Base-by-base conservation (phyloP, 805 yeast species). In the Candida succiphila region DNA sequence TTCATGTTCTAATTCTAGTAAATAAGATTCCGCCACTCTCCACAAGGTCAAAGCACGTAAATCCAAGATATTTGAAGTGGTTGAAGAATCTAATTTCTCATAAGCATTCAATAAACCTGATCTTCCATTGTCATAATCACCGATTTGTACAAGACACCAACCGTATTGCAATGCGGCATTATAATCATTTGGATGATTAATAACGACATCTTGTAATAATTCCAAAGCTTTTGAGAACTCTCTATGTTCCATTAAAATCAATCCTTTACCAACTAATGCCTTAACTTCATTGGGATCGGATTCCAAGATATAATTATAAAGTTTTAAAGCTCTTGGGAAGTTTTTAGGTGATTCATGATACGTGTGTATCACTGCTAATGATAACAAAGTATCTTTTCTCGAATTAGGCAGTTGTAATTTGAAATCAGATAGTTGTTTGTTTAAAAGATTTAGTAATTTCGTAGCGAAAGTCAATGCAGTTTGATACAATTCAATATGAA, bases 291-390 rank as follows among this genome's bases (percentile, higher is more conserved):
- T 42, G 0, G 60, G 59, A 37, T 58, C 61, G 4, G 45, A 46
- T 14, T 39, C 41, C 18, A 85, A 60, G 3, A 87, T 73, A 17
- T 63, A 59, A 25, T 81, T 80, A 53, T 80, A 92, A 13, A 87
- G 54, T 31, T 72, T 73, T 20, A 80, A 49, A 0, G 98, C 97
- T 18, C 78, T 65, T 2, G 72, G 64, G 48, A 74, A 85, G 55
- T 89, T 83, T 54, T 86, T 86, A 9, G 97, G 98, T 0, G 96
- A 82, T 52, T 89, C 95, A 48, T 78, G 71, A 49, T 84, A 80
- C 0, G 94, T 83, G 49, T 87, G 84, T 1, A 81, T 68, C 1
- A 77, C 70, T 0, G 92, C 97, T 35, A 84, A 62, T 17, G 72
- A 64, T 25, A 86, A 67, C 7, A 80, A 62, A 17, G 84, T 57